Percentiles rank a stretch among this genome's conserved stretches.
Evolutionary conservation across 345 rosid genomes (phyloP).

Genomic region (Syzygium aqueum): DNA sequence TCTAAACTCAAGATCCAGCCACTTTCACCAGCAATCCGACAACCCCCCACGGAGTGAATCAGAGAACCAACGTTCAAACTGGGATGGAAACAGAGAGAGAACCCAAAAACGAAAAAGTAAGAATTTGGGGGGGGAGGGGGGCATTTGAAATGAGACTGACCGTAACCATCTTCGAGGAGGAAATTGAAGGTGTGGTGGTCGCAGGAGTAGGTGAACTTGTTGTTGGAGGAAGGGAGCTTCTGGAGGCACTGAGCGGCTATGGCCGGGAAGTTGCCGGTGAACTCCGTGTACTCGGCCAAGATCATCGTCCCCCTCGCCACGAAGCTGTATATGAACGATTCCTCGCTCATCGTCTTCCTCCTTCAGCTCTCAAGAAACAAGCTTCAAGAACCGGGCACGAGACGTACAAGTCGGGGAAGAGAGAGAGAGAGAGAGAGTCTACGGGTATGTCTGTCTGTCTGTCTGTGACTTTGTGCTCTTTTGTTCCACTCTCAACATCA

Average conservation of each 20-base stretch:
- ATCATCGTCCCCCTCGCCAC: constrained; percentile 94
- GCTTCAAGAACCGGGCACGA: neutral
- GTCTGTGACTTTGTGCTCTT: neutral
- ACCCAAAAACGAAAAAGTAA: neutral
- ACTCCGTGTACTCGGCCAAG: constrained; percentile 89
- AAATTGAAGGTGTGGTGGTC: constrained; percentile 98
- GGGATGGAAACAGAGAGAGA: neutral
- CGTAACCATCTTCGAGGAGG: constrained; percentile 88
- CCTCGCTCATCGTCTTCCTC: constrained; percentile 50
- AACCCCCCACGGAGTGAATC: neutral
- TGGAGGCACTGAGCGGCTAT: constrained; percentile 93
- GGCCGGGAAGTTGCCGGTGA: constrained; percentile 97
- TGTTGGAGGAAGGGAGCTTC: constrained; percentile 76
- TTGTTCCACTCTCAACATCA: neutral
- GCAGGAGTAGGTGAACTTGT: constrained; percentile 95
- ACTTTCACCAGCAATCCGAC: neutral
- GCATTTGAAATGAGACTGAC: constrained; percentile 19
- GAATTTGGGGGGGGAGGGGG: neutral
- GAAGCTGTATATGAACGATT: constrained; percentile 93
- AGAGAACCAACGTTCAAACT: neutral
- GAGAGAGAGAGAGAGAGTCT: neutral
- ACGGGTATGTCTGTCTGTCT: neutral
- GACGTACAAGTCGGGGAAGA: neutral
- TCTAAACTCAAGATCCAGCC: neutral
- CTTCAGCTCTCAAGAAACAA: neutral